Base-by-base conservation (phyloP, 768 basidiomycete species). In the Hortiboletus campestris region DNA sequence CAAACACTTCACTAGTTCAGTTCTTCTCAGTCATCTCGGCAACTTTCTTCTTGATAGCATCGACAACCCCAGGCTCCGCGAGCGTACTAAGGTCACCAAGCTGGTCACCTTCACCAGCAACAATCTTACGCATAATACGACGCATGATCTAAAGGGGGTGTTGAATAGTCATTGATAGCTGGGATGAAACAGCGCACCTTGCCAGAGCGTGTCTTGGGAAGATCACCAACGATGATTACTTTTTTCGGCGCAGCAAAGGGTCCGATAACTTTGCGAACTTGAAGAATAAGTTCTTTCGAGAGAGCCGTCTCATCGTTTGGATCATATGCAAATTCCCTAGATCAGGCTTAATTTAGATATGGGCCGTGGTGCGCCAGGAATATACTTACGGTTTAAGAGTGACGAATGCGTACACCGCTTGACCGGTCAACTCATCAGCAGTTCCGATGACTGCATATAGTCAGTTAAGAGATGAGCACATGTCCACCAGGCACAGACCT, bases 201-300 rank as follows among this genome's bases (percentile, higher is more conserved):
- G 41, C 95, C 95, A 16, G 88, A 91, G 45, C 96, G 81, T 34
- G 96, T 98, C 84, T 97, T 97, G 36, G 95, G 95, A 51, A 97
- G 76, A 73, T 96, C 94, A 41, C 72, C 61, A 60, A 93, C 88
- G 63, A 95, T 78, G 71, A 80, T 86, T 62, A 96, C 84, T 76
- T 88, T 91, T 84, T 98, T 98, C 28, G 96, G 96, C 16, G 94
- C 88, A 2, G 96, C 96, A 73, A 99, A 98, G 3, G 97, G 95
- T 5, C 96, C 97, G 57, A 99, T 99, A 42, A 91, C 90, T 76
- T 98, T 98, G 67, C 97, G 86, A 19, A 98, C 95, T 76, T 98
- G 95, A 32, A 98, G 84, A 29, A 88, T 81, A 57, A 99, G 84
- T 75, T 98, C 96, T 74, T 97, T 98, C 50, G 75, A 60, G 34